Evolutionary conservation across 108 stramenopile genomes (phyloP).

Genomic region (Skeletonema tropicum): DNA sequence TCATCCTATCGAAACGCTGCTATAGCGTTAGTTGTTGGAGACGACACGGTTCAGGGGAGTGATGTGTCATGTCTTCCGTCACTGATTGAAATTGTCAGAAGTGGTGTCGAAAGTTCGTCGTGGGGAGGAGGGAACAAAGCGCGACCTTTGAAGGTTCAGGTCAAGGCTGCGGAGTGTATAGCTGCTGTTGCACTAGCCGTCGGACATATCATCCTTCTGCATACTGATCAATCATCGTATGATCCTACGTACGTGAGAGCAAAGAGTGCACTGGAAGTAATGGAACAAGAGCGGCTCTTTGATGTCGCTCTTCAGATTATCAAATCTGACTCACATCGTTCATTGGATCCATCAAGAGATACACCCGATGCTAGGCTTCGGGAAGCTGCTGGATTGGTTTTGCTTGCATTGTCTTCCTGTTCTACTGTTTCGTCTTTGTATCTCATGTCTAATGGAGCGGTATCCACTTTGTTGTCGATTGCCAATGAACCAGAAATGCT

Average conservation of each 20-base stretch:
- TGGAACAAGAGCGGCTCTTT: constrained; percentile 37
- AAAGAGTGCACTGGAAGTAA: constrained; percentile 27
- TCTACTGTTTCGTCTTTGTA: constrained; percentile 71
- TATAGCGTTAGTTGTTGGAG: constrained; percentile 65
- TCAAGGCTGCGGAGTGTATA: constrained; percentile 34
- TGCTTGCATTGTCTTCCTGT: constrained; percentile 64
- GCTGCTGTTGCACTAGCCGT: constrained; percentile 39
- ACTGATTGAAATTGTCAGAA: constrained; percentile 39
- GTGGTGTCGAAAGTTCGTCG: constrained; percentile 11
- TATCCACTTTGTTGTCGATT: constrained; percentile 54
- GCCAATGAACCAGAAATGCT: constrained; percentile 57
- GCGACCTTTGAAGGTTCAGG: constrained; percentile 34
- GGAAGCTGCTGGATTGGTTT: constrained; percentile 69
- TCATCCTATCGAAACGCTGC: constrained; percentile 72
- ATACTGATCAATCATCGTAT: constrained; percentile 8
- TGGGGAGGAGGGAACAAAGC: constrained; percentile 7
- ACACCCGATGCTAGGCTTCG: constrained; percentile 66
- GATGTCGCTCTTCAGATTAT: constrained; percentile 33
- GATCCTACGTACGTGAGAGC: constrained; percentile 13
- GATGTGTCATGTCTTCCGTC: constrained; percentile 43
- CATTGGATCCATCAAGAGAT: constrained; percentile 61
- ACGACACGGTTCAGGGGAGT: constrained; percentile 29
- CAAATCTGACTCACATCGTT: constrained; percentile 51
- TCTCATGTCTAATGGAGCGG: constrained; percentile 59
- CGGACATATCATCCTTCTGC: constrained; percentile 11